Conservation (phyloP, 345 rosid species). For the Hibiscus syriacus region DNA sequence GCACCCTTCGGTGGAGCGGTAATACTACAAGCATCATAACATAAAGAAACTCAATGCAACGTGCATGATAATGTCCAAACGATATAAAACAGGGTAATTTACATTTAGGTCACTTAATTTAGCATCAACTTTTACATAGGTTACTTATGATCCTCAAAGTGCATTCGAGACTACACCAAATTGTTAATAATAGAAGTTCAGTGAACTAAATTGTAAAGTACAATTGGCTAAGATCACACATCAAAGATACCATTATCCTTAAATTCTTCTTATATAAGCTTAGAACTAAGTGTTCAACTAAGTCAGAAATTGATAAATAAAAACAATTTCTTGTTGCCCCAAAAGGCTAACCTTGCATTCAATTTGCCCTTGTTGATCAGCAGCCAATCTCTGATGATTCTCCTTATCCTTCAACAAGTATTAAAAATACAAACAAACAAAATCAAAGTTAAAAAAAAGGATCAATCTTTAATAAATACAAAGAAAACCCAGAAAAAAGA, state of each 20-base stretch:
- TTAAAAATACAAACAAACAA: background rate
- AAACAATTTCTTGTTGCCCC: background rate
- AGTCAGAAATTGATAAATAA: no score
- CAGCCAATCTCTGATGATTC: slow-evolving; percentile 11
- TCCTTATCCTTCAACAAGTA: slow-evolving; percentile 16
- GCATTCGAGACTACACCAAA: background rate
- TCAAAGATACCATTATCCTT: background rate
- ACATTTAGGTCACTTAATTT: no score
- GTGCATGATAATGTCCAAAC: background rate
- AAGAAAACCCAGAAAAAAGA: no score
- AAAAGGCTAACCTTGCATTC: slow-evolving; percentile 28
- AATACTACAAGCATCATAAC: slow-evolving; percentile 20
- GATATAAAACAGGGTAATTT: no score
- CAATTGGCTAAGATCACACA: background rate
- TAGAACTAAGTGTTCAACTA: no score
- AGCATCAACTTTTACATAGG: no score
- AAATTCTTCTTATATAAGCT: background rate
- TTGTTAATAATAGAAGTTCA: background rate
- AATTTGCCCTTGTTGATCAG: slow-evolving; percentile 11
- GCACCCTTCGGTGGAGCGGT: slow-evolving; percentile 20
- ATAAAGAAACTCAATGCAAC: background rate
- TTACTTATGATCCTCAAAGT: background rate
- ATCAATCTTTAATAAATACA: no score
- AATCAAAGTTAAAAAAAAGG: background rate
- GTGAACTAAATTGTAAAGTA: background rate